Conservation (phyloP, 1,139 yeast species). For the Yarrowia galli region DNA sequence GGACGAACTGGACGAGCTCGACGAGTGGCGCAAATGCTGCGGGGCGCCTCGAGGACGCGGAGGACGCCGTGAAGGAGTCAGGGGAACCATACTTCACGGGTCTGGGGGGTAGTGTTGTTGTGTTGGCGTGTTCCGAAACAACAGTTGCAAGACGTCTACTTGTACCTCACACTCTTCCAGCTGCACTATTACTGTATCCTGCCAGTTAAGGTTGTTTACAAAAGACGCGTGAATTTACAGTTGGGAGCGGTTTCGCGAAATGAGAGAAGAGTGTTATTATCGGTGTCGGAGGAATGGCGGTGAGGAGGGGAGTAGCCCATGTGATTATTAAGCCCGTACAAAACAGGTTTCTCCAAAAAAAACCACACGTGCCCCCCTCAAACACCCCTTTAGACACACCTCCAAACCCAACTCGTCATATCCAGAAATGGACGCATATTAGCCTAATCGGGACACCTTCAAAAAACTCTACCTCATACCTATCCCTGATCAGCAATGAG, state of each 20-base stretch:
- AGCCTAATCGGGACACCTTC: constrained; percentile 15
- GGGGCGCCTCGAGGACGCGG: constrained; percentile 11
- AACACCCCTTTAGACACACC: background rate
- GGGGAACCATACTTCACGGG: constrained; percentile 18
- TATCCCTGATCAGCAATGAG: constrained; percentile 17
- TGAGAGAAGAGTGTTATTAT: no score
- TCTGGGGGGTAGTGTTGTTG: background rate
- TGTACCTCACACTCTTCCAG: background rate
- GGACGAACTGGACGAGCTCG: constrained; percentile 12
- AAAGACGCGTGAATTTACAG: constrained; percentile 20
- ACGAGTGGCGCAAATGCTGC: constrained; percentile 11
- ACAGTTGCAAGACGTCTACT: no score
- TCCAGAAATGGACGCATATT: constrained; percentile 4
- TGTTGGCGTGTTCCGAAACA: no score
- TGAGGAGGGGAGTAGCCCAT: background rate
- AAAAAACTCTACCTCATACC: background rate
- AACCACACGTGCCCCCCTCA: no score
- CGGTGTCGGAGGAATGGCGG: no score
- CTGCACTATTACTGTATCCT: background rate
- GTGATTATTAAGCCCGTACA: background rate
- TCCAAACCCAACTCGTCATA: no score
- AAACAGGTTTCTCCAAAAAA: no score
- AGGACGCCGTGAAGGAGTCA: constrained; percentile 28
- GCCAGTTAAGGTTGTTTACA: constrained; percentile 19
- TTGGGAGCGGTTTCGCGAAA: background rate